Evolutionary conservation across 164 flowering plant genomes (phyloP).

Genomic region (Piper betle): DNA sequence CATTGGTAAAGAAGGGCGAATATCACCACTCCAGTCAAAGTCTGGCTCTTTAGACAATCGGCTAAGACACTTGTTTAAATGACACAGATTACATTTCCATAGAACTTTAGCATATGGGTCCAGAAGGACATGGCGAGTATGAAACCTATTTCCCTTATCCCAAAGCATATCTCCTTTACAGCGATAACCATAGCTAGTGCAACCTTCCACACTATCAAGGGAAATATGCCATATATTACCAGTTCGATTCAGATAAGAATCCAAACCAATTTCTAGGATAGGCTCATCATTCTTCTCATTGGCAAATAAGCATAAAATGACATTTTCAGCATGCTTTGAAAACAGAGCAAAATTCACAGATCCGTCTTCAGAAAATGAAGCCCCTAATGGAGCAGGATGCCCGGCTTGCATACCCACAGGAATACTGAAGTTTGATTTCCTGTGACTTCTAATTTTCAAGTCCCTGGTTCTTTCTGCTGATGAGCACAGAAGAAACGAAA

Average conservation of each 20-base stretch:
- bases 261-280: constrained; percentile 77
- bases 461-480: constrained; percentile 10
- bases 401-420: constrained; percentile 78
- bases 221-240: constrained; percentile 94
- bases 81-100: constrained; percentile 16
- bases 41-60: constrained; percentile 26
- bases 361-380: constrained; percentile 51
- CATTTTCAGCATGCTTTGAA: constrained; percentile 51
- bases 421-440: constrained; percentile 51
- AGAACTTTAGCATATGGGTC: constrained; percentile 83
- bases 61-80: constrained; percentile 35
- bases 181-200: constrained; percentile 57
- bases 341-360: constrained; percentile 61
- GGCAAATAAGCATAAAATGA: constrained; percentile 57
- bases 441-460: constrained; percentile 45
- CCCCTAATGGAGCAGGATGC: constrained; percentile 60
- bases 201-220: constrained; percentile 28
- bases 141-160: constrained; percentile 13
- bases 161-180: constrained; percentile 22
- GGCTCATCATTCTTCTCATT: constrained; percentile 39
- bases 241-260: constrained; percentile 81
- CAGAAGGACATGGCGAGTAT: constrained; percentile 28
- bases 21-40: constrained; percentile 78
- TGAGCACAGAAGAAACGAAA: constrained; percentile 49
- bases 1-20: constrained; percentile 41